Evolutionary conservation across 1,284 basidiomycete genomes (phyloP), one percentile per base, ranked within the genome.

Genomic region (Malassezia arunalokei): DNA sequence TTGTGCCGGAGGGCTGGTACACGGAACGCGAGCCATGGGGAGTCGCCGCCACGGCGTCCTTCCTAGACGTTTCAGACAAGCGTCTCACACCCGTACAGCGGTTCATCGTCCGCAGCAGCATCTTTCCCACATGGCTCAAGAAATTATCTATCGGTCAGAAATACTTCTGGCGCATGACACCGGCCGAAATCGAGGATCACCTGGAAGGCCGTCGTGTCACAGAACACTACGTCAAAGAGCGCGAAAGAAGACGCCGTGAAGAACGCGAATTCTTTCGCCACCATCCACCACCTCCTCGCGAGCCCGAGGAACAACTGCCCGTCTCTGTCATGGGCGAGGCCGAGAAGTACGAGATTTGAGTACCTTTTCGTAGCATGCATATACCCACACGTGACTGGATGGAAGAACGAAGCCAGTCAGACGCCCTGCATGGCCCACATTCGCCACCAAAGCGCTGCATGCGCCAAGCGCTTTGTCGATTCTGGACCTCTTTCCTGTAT

Each of bases 1-100:
- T 89, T 52, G 71, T 80, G 2, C 86, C 87, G 5, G 80, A 82
- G 6, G 82, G 76, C 9, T 68, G 66, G 66, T 57, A 70, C 57
- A 66, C 64, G 20, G 57, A 62, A 43, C 68, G 68, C 55, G 69
- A 72, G 51, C 68, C 66, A 8, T 71, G 60, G 60, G 67, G 60
- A 30, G 33, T 48, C 30, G 45, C 37, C 14, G 43, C 47, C 2
- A 52, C 64, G 1, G 53, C 57, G 9, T 47, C 59, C 46, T 58
- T 58, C 53, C 54, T 63, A 32, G 57, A 61, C 47, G n/a, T 35
- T 6, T 39, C 44, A n/a, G 48, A 44, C 9, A 38, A 32, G 9
- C 40, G 38, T 12, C 39, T 49, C 20, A 57, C 59, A 9, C 56
- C 56, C 8, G 48, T 62, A 40, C 58, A 57, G 53, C 35, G 31